Evolutionary conservation across 1,139 yeast species (phyloP), one percentile per base, ranked within the genome.

Genomic region (Saccharomyces hybrid): DNA sequence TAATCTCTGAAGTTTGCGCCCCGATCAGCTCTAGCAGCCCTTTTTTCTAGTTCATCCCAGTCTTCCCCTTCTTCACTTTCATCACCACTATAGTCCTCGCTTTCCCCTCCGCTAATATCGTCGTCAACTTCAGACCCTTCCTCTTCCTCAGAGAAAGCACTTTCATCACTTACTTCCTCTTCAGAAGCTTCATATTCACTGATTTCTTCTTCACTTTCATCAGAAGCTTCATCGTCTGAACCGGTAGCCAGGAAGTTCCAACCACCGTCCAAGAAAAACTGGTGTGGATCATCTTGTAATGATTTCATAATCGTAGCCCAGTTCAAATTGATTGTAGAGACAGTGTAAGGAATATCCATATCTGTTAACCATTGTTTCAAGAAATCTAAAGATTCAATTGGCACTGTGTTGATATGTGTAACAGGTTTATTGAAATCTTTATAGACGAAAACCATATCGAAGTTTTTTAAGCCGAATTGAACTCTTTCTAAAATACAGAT

Each of bases 241-340:
- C 79, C 82, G 31, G 85, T 85, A 24, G 89, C 85, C 70, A 93
- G 80, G 80, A 93, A 89, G 47, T 83, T 80, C 99, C 99, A 93
- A 54, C 99, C 98, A 54, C 99, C 99, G 66, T 87, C 93, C 47
- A 82, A 78, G 72, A 91, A 93, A 74, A 93, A 93, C 68, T 89
- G 95, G 69, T 89, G 89, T 16, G 99, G 98, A 71, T 93, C 98
- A 9, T 91, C 84, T 62, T 81, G 82, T 57, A 93, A 84, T 0
- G 97, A 90, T 74, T 90, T 91, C 96, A 95, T 93, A 69, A 93
- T 91, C 42, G 91, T 86, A 14, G 83, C 79, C 99, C 99, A 93
- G 74, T 90, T 90, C 79, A 93, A 84, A 75, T 91, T 91, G 76
- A 93, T 86, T 52, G 95, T 93, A 55, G 98, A 96, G 69, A 91